Conservation (phyloP, 2,329 filamentous ascomycete genomes). For the Colletotrichum sp. region DNA sequence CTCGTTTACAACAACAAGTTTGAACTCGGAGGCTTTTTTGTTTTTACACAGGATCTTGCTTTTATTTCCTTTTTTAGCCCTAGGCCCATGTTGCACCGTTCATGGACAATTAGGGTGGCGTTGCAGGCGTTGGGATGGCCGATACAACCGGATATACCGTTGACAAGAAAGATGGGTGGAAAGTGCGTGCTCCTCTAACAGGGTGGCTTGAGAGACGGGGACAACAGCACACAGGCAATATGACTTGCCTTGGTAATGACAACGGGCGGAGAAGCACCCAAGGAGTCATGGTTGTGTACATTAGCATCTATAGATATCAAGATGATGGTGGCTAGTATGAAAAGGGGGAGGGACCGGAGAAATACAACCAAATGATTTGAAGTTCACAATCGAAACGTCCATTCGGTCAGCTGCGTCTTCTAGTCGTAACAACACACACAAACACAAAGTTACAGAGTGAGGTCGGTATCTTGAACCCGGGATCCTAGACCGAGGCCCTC, state of each 20-base stretch:
- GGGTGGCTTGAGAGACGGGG: not conserved
- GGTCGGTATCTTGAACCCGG: not conserved
- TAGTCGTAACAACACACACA: not conserved
- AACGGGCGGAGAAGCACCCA: not conserved
- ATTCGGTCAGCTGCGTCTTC: not conserved
- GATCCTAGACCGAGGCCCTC: not conserved
- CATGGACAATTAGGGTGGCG: not conserved
- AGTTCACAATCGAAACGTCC: not conserved
- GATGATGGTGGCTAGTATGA: not conserved
- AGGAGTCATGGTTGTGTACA: conserved; percentile 9
- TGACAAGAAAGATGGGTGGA: not conserved
- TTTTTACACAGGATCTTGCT: not conserved
- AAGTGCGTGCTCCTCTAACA: not conserved
- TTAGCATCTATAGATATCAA: conserved; percentile 23
- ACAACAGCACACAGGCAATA: not conserved
- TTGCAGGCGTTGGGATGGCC: not conserved
- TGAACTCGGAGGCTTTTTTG: not conserved
- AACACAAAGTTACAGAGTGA: not conserved
- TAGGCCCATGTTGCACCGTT: not conserved
- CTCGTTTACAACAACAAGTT: not conserved
- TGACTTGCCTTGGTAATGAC: conserved; percentile 9
- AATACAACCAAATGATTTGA: not conserved
- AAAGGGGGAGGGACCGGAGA: not conserved
- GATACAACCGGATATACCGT: not conserved
- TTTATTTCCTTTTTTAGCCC: conserved; percentile 1